phyloP scores from a whole-genome alignment of 495 filamentous ascomycete genomes.

The Talaromyces stipitatus region DNA sequence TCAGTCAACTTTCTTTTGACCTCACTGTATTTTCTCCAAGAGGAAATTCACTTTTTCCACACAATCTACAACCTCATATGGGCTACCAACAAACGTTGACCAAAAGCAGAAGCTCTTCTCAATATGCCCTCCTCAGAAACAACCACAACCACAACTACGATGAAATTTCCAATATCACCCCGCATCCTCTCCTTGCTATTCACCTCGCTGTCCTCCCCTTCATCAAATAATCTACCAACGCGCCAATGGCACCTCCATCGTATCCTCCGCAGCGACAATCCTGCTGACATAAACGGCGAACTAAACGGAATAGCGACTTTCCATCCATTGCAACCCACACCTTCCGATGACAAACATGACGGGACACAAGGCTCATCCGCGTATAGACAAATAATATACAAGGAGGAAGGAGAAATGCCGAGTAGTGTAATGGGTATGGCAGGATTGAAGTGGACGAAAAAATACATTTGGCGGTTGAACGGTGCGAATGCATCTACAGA shows the following conservation, averaged over 20 bases:
- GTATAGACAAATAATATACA: slow-evolving; percentile 31
- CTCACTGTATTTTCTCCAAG: neutral
- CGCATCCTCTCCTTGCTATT: slow-evolving; percentile 20
- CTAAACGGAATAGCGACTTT: slow-evolving; percentile 35
- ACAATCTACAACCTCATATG: neutral
- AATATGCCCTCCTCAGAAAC: slow-evolving; percentile 5
- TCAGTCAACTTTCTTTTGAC: neutral
- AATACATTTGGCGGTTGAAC: slow-evolving; percentile 38
- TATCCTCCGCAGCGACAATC: slow-evolving; percentile 36
- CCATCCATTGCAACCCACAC: slow-evolving; percentile 14
- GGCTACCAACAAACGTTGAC: neutral
- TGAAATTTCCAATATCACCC: slow-evolving; percentile 4
- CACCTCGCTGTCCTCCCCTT: slow-evolving; percentile 12
- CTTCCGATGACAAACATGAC: neutral
- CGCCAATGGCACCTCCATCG: slow-evolving; percentile 31
- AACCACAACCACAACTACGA: neutral
- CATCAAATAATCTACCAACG: neutral
- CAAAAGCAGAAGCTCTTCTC: neutral
- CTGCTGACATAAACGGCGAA: slow-evolving; percentile 32
- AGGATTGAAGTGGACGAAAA: slow-evolving; percentile 36
- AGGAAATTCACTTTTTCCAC: neutral
- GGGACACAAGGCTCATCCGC: neutral
- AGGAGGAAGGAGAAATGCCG: slow-evolving; percentile 37
- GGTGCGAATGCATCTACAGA: slow-evolving; percentile 3
- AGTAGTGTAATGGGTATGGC: slow-evolving; percentile 8